Evolutionary conservation across 2,329 filamentous ascomycete genomes (phyloP).

Genomic region (Venturia oleaginea): DNA sequence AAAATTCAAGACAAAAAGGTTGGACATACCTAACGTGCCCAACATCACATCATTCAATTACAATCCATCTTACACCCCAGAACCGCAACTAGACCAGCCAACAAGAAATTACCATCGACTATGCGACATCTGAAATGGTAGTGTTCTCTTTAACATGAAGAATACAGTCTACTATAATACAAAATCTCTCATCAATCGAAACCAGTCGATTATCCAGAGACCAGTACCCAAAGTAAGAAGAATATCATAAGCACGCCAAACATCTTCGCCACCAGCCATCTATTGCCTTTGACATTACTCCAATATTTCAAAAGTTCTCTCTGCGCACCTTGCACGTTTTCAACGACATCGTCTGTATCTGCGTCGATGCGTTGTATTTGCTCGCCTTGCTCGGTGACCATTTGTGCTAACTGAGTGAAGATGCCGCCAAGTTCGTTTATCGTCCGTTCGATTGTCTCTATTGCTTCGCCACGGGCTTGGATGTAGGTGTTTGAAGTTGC

Average conservation of each 20-base stretch:
- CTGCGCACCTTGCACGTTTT: slow-evolving; percentile 96
- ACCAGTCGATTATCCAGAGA: slow-evolving; percentile 40
- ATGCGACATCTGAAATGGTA: not conserved
- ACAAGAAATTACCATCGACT: not conserved
- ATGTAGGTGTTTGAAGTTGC: slow-evolving; percentile 50
- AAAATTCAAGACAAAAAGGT: not conserved
- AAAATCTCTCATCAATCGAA: not conserved
- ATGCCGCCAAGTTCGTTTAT: slow-evolving; percentile 88
- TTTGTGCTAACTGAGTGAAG: slow-evolving; percentile 87
- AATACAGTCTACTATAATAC: slow-evolving; percentile 7
- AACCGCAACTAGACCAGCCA: not conserved
- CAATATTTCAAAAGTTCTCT: slow-evolving; percentile 95
- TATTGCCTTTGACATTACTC: slow-evolving; percentile 85
- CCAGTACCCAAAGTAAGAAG: slow-evolving; percentile 56
- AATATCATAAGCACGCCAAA: slow-evolving; percentile 88
- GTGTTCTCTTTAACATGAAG: not conserved
- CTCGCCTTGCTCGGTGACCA: slow-evolving; percentile 96
- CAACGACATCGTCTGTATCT: slow-evolving; percentile 94
- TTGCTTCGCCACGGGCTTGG: slow-evolving; percentile 86
- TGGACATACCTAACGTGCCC: not conserved
- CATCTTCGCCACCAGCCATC: slow-evolving; percentile 84
- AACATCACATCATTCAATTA: not conserved
- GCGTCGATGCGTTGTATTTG: slow-evolving; percentile 97
- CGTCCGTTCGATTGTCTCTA: slow-evolving; percentile 92
- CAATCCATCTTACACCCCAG: not conserved